Evolutionary conservation across 768 basidiomycete genomes (phyloP).

Genomic region (Kwoniella bestiolae): DNA sequence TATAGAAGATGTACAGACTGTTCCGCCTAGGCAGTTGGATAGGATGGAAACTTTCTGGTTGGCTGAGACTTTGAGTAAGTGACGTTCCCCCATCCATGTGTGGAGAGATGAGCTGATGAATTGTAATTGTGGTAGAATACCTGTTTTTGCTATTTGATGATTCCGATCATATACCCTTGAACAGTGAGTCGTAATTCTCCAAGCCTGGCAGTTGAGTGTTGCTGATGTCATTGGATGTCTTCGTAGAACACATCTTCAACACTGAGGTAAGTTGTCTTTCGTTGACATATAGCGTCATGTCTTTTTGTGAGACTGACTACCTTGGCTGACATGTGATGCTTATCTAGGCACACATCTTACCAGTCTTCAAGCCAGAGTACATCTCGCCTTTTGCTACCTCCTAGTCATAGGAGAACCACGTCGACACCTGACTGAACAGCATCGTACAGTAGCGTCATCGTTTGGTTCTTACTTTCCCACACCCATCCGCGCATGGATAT

Average conservation of each 20-base stretch:
- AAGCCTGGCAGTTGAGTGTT: not conserved
- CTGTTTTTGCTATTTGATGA: constrained; percentile 85
- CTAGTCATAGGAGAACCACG: not conserved
- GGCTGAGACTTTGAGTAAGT: constrained; percentile 59
- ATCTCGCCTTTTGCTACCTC: constrained; percentile 48
- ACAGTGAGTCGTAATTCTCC: constrained; percentile 63
- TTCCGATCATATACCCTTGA: constrained; percentile 70
- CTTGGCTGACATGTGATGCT: not conserved
- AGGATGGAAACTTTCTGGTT: constrained; percentile 96
- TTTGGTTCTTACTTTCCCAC: not conserved
- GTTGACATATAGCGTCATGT: too few relatives aligned
- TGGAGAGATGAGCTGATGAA: not conserved
- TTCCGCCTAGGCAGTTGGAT: constrained; percentile 72
- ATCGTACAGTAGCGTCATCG: too few relatives aligned
- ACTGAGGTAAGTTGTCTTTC: constrained; percentile 71
- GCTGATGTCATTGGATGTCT: constrained; percentile 25
- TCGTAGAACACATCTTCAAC: constrained; percentile 81
- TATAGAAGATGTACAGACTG: constrained; percentile 79
- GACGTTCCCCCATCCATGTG: not conserved
- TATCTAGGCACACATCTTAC: constrained; percentile 69
- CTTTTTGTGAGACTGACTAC: not conserved
- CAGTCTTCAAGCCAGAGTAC: constrained; percentile 67
- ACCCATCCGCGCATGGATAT: not conserved
- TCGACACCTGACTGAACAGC: too few relatives aligned
- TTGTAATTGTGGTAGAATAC: constrained; percentile 64